These are phyloP conservation scores for Aspergillus biplanus DNA, from an alignment of 495 filamentous ascomycete species.

Conservation along the genomic window DNA sequence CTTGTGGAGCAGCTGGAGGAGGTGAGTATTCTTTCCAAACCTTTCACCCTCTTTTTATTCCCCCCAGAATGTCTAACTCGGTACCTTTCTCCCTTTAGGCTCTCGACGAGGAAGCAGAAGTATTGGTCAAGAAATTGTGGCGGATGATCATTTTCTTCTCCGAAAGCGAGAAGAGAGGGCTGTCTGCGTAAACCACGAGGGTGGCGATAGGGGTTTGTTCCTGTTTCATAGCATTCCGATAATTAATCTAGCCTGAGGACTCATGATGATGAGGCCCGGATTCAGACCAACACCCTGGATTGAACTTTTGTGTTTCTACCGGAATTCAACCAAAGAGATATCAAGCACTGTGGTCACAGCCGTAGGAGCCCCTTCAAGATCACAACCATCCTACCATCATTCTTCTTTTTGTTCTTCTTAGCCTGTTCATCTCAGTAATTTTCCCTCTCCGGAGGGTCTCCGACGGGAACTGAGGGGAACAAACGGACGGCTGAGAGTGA, in stretches of 20 bases:
- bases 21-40: constrained; percentile 53
- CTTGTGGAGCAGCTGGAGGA: constrained; percentile 83
- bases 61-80: constrained; percentile 36
- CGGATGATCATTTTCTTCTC: constrained; percentile 98
- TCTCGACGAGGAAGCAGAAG: constrained; percentile 92
- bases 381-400: no score
- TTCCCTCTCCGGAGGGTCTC: constrained; percentile 30
- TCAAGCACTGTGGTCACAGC: neutral
- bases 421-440: no score
- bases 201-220: neutral
- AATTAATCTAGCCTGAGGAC: neutral
- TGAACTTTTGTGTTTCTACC: neutral
- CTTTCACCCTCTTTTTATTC: constrained; percentile 8
- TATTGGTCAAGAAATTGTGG: constrained; percentile 95
- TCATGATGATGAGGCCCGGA: neutral
- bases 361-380: no score
- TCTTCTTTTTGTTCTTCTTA: no score
- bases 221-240: neutral
- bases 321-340: neutral
- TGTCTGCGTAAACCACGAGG: constrained; percentile 59
- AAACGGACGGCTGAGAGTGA: constrained; percentile 28
- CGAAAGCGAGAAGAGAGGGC: constrained; percentile 89
- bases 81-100: constrained; percentile 54
- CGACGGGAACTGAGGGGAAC: constrained; percentile 20
- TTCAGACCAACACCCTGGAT: neutral